Percentiles rank a stretch among this genome's conserved stretches.
Evolutionary conservation across 116 monocot genomes (phyloP).

Genomic region (Posidonia oceanica): DNA sequence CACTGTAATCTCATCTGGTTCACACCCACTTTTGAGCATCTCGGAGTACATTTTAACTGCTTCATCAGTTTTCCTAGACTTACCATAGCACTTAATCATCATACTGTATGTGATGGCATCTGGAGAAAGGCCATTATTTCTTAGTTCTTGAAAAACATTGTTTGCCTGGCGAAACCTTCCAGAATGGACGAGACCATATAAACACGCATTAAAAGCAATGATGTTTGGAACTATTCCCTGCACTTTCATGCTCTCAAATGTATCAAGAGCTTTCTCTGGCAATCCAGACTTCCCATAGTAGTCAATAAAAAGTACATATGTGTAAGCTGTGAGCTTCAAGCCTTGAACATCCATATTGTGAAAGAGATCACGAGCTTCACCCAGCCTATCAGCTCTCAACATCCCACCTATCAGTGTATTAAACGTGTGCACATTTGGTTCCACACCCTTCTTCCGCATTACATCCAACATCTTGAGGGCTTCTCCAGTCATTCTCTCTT

Average conservation of each 20-base stretch:
- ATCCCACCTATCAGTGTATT: slow-evolving; percentile 62
- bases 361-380: slow-evolving; percentile 52
- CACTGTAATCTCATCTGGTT: slow-evolving; percentile 54
- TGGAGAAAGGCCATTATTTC: slow-evolving; percentile 50
- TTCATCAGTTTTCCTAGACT: slow-evolving; percentile 49
- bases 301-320: slow-evolving; percentile 83
- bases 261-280: slow-evolving; percentile 44
- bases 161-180: slow-evolving; percentile 54
- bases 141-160: slow-evolving; percentile 48
- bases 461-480: slow-evolving; percentile 44
- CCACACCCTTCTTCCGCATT: slow-evolving; percentile 50
- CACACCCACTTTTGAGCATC: slow-evolving; percentile 41
- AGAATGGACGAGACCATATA: slow-evolving; percentile 60
- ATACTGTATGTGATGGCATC: slow-evolving; percentile 79
- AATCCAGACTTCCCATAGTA: slow-evolving; percentile 66
- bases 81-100: slow-evolving; percentile 90
- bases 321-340: slow-evolving; percentile 42
- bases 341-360: slow-evolving; percentile 37
- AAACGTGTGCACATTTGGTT: slow-evolving; percentile 67
- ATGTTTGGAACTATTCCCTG: slow-evolving; percentile 67
- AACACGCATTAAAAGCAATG: slow-evolving; percentile 80
- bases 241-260: slow-evolving; percentile 59
- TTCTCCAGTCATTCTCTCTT: slow-evolving; percentile 54
- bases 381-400: slow-evolving; percentile 37
- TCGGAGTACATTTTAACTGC: slow-evolving; percentile 53